phyloP scores from a whole-genome alignment of 2,329 filamentous ascomycete species.

The Neofusicoccum cordaticola region DNA sequence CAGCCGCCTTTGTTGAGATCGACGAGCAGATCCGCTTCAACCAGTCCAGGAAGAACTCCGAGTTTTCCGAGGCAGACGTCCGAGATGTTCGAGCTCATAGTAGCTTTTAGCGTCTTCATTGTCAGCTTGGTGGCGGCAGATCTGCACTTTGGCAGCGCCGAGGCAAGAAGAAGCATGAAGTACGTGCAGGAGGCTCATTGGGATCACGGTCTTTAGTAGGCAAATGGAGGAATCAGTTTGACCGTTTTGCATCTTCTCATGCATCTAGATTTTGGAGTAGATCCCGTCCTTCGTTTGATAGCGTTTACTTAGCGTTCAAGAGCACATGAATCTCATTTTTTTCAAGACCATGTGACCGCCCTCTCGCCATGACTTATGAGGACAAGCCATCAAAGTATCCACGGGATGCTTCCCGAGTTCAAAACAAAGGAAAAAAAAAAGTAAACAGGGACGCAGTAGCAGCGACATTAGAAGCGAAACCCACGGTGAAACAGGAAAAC shows the following conservation, averaged over 20 bases:
- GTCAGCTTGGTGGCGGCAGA: slow-evolving; percentile 13
- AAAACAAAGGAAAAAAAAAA: not conserved
- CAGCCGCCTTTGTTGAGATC: slow-evolving; percentile 37
- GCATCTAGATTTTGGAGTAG: not conserved
- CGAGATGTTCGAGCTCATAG: slow-evolving; percentile 15
- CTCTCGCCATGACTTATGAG: not conserved
- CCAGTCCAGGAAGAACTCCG: slow-evolving; percentile 1
- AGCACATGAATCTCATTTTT: not conserved
- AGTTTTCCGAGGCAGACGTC: slow-evolving; percentile 12
- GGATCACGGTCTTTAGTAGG: not conserved
- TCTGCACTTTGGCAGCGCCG: slow-evolving; percentile 14
- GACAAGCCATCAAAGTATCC: not conserved
- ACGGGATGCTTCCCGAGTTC: not conserved
- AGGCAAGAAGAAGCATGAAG: slow-evolving; percentile 7
- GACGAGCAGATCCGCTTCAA: slow-evolving; percentile 29
- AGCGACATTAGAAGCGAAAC: not conserved
- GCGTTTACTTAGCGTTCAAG: not conserved
- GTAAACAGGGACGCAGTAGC: not conserved
- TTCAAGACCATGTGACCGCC: not conserved
- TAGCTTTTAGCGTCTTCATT: slow-evolving; percentile 17
- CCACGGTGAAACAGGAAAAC: not conserved
- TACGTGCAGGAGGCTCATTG: not conserved
- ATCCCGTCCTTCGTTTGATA: not conserved
- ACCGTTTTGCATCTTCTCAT: not conserved
- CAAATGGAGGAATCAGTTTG: not conserved